Conservation (phyloP, 345 rosid genomes). For the Reutealis trisperma region DNA sequence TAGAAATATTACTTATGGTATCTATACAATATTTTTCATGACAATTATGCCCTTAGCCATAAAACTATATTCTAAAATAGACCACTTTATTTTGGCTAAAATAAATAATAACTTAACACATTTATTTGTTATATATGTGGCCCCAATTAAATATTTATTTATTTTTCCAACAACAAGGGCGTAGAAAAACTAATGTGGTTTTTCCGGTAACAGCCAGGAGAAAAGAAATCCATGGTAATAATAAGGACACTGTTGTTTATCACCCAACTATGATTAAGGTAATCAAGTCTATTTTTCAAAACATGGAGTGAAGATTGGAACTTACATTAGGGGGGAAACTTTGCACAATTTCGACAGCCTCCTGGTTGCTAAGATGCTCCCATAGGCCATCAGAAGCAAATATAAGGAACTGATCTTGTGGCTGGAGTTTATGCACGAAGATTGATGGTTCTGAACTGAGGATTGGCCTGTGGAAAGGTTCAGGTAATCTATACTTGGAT, state of each 20-base stretch:
- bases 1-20: too few relatives aligned
- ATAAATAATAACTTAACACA: too few relatives aligned
- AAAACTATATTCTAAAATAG: too few relatives aligned
- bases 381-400: slow-evolving; percentile 92
- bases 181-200: not conserved
- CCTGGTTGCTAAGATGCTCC: slow-evolving; percentile 80
- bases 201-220: not conserved
- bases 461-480: slow-evolving; percentile 64
- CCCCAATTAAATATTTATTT: too few relatives aligned
- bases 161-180: too few relatives aligned
- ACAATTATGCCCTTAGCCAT: too few relatives aligned
- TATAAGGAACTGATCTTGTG: slow-evolving; percentile 68
- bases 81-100: too few relatives aligned
- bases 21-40: too few relatives aligned
- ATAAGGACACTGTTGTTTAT: too few relatives aligned
- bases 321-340: slow-evolving; percentile 58
- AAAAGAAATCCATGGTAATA: not conserved
- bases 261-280: not conserved
- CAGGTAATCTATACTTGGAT: slow-evolving; percentile 53
- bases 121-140: too few relatives aligned
- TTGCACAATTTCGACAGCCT: slow-evolving; percentile 63
- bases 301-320: not conserved
- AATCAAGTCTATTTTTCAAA: too few relatives aligned
- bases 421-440: slow-evolving; percentile 46
- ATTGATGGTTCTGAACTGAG: slow-evolving; percentile 68